Evolutionary conservation across 768 basidiomycete species (phyloP).

Genomic region (Suillus hirtellus): DNA sequence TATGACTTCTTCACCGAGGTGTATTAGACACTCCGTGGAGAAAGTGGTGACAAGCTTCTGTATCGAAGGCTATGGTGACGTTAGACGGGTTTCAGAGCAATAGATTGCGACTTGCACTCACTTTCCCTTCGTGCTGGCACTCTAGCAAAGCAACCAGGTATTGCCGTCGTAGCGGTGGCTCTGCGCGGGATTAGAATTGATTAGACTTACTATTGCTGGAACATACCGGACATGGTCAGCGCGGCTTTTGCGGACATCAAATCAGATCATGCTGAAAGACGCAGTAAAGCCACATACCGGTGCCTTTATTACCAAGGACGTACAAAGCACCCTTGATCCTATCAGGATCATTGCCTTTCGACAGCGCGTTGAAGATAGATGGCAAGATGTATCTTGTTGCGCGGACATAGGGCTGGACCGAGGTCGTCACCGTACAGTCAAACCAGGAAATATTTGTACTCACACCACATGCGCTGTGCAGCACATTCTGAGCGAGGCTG

Average conservation of each 20-base stretch:
- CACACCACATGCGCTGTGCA: constrained; percentile 66
- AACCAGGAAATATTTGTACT: constrained; percentile 25
- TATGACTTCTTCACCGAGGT: constrained; percentile 64
- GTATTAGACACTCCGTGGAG: constrained; percentile 59
- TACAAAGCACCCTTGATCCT: constrained; percentile 95
- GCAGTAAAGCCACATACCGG: constrained; percentile 42
- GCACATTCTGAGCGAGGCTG: constrained; percentile 68
- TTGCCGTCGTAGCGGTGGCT: constrained; percentile 53
- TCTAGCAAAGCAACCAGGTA: constrained; percentile 67
- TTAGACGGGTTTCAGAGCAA: background rate
- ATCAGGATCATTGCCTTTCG: constrained; percentile 82
- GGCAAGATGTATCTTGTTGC: constrained; percentile 70
- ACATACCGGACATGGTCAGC: constrained; percentile 68
- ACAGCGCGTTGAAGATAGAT: constrained; percentile 57
- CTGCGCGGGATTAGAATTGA: constrained; percentile 35
- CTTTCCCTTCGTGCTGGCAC: constrained; percentile 88
- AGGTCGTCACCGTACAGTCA: constrained; percentile 17
- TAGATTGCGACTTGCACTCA: constrained; percentile 23
- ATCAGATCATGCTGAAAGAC: background rate
- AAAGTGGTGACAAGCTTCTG: constrained; percentile 64
- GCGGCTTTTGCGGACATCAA: constrained; percentile 42
- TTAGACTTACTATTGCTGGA: constrained; percentile 9
- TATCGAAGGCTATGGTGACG: constrained; percentile 59
- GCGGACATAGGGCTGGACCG: constrained; percentile 61
- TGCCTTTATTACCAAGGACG: constrained; percentile 71